A percentile compares a stretch with the other conserved stretches of the same genome.
Evolutionary conservation across 306 rosid genomes (phyloP).

Genomic region (Prunus mira): DNA sequence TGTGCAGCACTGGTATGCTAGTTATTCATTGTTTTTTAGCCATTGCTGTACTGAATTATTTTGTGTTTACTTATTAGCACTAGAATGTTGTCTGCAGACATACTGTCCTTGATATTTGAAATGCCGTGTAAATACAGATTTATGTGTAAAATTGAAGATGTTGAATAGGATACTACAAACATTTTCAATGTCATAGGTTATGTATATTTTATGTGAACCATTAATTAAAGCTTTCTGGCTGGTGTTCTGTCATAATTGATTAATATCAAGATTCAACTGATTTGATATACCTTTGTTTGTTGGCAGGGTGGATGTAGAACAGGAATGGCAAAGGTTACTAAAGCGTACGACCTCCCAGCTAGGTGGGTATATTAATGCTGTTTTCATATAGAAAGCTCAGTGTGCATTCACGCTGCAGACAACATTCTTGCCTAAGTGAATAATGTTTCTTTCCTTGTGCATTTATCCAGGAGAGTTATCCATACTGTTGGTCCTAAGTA

Average conservation of each 20-base stretch:
- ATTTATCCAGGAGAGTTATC: conserved; percentile 71
- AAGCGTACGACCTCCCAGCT: conserved; percentile 92
- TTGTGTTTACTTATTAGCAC: conserved; percentile 1
- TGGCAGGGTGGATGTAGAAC: conserved; percentile 97
- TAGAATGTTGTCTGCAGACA: conserved; percentile 12
- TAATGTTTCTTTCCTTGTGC: conserved; percentile 6
- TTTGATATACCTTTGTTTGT: conserved; percentile 29
- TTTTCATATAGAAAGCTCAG: conserved; percentile 3
- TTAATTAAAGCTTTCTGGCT: neutral
- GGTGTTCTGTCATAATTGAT: conserved; percentile 18
- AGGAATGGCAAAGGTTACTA: conserved; percentile 96
- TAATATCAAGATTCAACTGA: conserved; percentile 20
- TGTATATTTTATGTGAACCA: too few species aligned
- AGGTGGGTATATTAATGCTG: conserved; percentile 52
- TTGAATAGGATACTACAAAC: neutral
- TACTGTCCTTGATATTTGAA: neutral
- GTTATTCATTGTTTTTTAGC: conserved; percentile 2
- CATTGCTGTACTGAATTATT: conserved; percentile 6
- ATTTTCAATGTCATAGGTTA: neutral
- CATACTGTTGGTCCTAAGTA: conserved; percentile 99
- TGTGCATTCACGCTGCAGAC: neutral
- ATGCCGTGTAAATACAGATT: neutral
- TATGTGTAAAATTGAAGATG: neutral
- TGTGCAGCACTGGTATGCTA: conserved; percentile 75
- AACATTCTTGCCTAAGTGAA: neutral